These are phyloP conservation scores for Pythium dissimile DNA, from an alignment of 352 stramenopile genomes.

Conservation along the genomic window DNA sequence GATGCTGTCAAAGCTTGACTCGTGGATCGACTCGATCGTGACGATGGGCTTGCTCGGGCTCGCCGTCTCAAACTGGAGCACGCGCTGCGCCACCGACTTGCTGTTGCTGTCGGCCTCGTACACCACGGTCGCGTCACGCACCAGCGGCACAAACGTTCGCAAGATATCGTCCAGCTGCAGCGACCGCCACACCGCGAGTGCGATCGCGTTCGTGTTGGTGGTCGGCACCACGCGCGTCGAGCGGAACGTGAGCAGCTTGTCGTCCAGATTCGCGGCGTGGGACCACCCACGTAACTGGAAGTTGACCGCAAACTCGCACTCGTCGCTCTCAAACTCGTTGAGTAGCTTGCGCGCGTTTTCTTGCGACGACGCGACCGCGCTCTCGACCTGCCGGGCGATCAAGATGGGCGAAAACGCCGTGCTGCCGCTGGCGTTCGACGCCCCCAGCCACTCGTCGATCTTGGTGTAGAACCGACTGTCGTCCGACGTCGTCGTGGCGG, in stretches of 20 bases:
- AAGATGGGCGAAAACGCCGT: slow-evolving; percentile 27
- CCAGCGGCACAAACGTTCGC: slow-evolving; percentile 49
- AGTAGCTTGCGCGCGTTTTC: slow-evolving; percentile 37
- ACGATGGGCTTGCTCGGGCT: slow-evolving; percentile 27
- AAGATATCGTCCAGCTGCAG: slow-evolving; percentile 59
- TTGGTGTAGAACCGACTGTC: not conserved
- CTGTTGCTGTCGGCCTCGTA: slow-evolving; percentile 29
- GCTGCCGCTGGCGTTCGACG: slow-evolving; percentile 5
- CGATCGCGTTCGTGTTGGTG: slow-evolving; percentile 26
- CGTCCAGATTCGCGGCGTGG: slow-evolving; percentile 33
- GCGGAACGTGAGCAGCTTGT: slow-evolving; percentile 41
- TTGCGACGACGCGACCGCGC: slow-evolving; percentile 21
- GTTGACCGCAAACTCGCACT: slow-evolving; percentile 30
- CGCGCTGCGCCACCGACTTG: slow-evolving; percentile 22
- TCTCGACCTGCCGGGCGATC: slow-evolving; percentile 31
- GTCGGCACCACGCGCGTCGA: slow-evolving; percentile 32
- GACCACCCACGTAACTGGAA: slow-evolving; percentile 47
- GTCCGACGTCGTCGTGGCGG: not conserved
- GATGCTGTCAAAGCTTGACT: slow-evolving; percentile 12
- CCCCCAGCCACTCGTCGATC: slow-evolving; percentile 26
- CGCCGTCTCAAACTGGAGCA: slow-evolving; percentile 30
- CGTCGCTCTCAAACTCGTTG: slow-evolving; percentile 12
- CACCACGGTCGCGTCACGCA: slow-evolving; percentile 42
- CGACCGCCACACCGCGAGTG: slow-evolving; percentile 43
- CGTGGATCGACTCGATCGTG: slow-evolving; percentile 39